Evolutionary conservation across 2,329 filamentous ascomycete genomes (phyloP).

Genomic region (Emergomyces africanus): DNA sequence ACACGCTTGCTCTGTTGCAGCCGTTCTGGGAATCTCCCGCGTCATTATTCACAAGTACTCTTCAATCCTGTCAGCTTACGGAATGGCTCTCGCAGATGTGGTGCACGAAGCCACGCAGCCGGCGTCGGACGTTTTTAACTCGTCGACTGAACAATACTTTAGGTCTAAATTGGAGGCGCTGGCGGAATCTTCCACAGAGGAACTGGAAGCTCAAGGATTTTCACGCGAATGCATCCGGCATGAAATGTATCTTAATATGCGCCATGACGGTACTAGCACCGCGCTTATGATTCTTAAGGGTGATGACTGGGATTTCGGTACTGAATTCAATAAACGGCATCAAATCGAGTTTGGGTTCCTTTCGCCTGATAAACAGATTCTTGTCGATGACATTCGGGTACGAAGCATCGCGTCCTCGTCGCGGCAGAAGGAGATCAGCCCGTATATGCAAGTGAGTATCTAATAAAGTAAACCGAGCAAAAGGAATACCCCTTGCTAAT

Average conservation of each 20-base stretch:
- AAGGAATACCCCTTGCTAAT: slow-evolving; percentile 20
- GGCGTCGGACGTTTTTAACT: slow-evolving; percentile 42
- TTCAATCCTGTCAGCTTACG: slow-evolving; percentile 82
- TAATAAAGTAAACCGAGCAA: no score
- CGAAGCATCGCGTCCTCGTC: slow-evolving; percentile 61
- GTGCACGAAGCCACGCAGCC: slow-evolving; percentile 69
- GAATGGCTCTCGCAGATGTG: slow-evolving; percentile 84
- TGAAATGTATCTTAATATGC: slow-evolving; percentile 35
- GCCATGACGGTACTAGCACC: slow-evolving; percentile 40
- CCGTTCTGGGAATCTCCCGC: slow-evolving; percentile 70
- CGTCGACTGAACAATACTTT: slow-evolving; percentile 31
- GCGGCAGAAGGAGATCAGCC: slow-evolving; percentile 50
- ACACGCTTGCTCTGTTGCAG: slow-evolving; percentile 81
- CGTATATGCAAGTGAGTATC: slow-evolving; percentile 49
- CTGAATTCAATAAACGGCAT: slow-evolving; percentile 74
- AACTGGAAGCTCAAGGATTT: slow-evolving; percentile 35
- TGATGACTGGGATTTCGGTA: slow-evolving; percentile 66
- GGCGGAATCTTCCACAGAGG: slow-evolving; percentile 44
- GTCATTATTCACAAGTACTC: slow-evolving; percentile 85
- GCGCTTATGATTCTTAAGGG: slow-evolving; percentile 42
- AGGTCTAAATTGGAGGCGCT: slow-evolving; percentile 63
- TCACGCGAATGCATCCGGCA: slow-evolving; percentile 26
- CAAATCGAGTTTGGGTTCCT: slow-evolving; percentile 89
- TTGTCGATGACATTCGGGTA: slow-evolving; percentile 80
- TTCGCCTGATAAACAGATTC: slow-evolving; percentile 60